phyloP scores from a whole-genome alignment of 225 moss, liverwort and hornwort genomes.

The Bryoerythrophyllum caledonicum region DNA sequence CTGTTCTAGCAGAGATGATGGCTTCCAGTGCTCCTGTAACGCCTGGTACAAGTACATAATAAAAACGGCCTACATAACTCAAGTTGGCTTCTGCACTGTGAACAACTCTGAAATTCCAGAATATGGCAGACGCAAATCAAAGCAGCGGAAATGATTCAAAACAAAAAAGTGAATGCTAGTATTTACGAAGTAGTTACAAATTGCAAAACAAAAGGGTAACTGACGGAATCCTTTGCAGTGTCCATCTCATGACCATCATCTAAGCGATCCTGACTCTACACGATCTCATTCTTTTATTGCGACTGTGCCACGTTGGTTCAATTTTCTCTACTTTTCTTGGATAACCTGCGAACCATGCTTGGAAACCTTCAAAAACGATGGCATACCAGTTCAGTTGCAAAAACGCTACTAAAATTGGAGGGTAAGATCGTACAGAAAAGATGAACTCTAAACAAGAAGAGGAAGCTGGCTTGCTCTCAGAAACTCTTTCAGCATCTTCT shows the following conservation, averaged over 20 bases:
- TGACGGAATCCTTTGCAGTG: not conserved
- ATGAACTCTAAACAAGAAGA: constrained; percentile 29
- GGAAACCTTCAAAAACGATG: constrained; percentile 25
- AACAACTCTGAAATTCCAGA: too few species aligned
- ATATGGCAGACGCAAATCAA: too few species aligned
- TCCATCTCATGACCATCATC: constrained; percentile 19
- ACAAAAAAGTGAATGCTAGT: not conserved
- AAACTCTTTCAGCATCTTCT: constrained; percentile 45
- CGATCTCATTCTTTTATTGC: constrained; percentile 17
- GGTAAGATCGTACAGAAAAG: constrained; percentile 17
- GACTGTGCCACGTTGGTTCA: constrained; percentile 9
- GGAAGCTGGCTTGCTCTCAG: constrained; percentile 33
- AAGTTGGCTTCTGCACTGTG: not conserved
- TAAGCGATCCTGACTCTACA: constrained; percentile 4
- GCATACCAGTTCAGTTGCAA: constrained; percentile 19
- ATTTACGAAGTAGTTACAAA: constrained; percentile 18
- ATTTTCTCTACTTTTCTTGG: constrained; percentile 18
- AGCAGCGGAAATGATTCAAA: not conserved
- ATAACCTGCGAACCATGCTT: constrained; percentile 2
- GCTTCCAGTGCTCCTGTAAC: not conserved
- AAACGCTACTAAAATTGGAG: constrained; percentile 8
- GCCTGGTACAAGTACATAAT: not conserved
- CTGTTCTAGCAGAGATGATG: not conserved
- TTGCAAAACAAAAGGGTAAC: not conserved
- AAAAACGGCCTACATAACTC: not conserved